phyloP scores from a whole-genome alignment of 78 protist genomes.

The Dictyostelium brefeldianum region DNA sequence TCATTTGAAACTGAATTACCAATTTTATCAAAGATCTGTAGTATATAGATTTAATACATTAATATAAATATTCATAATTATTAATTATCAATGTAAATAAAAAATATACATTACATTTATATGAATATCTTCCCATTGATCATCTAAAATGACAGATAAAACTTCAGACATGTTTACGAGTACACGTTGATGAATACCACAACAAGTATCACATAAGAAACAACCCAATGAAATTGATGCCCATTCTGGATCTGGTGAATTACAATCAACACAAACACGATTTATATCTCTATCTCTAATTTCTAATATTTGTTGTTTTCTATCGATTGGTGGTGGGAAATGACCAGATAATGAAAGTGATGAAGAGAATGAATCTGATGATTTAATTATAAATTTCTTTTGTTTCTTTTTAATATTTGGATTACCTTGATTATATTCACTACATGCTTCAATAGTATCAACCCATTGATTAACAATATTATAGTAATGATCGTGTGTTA shows the following conservation, averaged over 20 bases:
- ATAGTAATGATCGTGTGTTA: neutral
- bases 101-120: neutral
- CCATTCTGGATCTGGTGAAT: constrained; percentile 56
- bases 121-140: constrained; percentile 24
- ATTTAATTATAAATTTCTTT: neutral
- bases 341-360: neutral
- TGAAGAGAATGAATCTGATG: constrained; percentile 5
- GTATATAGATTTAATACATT: too few species aligned
- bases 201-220: constrained; percentile 55
- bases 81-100: too few species aligned
- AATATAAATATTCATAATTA: too few species aligned
- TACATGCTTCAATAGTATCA: neutral
- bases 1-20: constrained; percentile 16
- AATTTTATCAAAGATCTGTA: constrained; percentile 2
- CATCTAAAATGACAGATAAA: constrained; percentile 37
- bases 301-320: constrained; percentile 34
- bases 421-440: constrained; percentile 18
- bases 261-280: constrained; percentile 40
- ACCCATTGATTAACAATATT: constrained; percentile 6
- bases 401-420: constrained; percentile 12
- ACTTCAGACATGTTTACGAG: constrained; percentile 45
- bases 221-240: constrained; percentile 53
- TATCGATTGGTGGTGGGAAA: neutral
- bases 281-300: constrained; percentile 7
- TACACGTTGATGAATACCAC: constrained; percentile 32